Conservation (phyloP, 768 basidiomycete genomes). For the Tylopilus plumbeoviolaceoides region DNA sequence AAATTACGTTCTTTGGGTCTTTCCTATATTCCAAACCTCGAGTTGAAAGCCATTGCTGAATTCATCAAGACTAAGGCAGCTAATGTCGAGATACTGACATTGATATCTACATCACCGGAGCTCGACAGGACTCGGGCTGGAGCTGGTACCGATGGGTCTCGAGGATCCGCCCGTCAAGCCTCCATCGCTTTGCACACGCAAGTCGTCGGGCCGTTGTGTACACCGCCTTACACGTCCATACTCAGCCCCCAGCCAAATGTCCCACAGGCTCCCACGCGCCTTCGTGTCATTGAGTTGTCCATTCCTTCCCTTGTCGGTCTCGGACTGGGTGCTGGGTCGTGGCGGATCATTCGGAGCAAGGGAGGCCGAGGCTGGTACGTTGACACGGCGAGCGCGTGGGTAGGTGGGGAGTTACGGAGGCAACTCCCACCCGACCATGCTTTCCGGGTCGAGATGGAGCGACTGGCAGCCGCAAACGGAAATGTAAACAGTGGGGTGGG, state of each 20-base stretch:
- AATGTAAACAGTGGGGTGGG: constrained; percentile 90
- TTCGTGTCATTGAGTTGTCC: constrained; percentile 87
- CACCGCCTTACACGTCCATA: constrained; percentile 70
- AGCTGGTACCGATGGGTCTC: constrained; percentile 22
- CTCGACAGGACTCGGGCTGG: constrained; percentile 51
- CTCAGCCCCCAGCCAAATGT: constrained; percentile 31
- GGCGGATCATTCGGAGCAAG: constrained; percentile 89
- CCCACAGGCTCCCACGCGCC: constrained; percentile 51
- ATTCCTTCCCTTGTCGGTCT: constrained; percentile 64
- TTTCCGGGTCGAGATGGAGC: constrained; percentile 65
- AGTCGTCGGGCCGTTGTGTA: constrained; percentile 76
- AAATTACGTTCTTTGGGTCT: constrained; percentile 84
- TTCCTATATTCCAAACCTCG: constrained; percentile 74
- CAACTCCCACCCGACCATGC: constrained; percentile 61
- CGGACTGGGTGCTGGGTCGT: constrained; percentile 76
- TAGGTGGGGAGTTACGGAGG: constrained; percentile 49
- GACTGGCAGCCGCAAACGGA: constrained; percentile 75
- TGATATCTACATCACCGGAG: constrained; percentile 73
- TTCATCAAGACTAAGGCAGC: constrained; percentile 68
- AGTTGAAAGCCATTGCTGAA: constrained; percentile 56
- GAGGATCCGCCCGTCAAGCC: constrained; percentile 58
- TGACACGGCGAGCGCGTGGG: constrained; percentile 82
- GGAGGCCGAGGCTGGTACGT: constrained; percentile 96
- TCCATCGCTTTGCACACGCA: constrained; percentile 73
- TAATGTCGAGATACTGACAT: constrained; percentile 82